Conservation (phyloP, 2,329 filamentous ascomycete genomes). For the Hypoxylon sp. region DNA sequence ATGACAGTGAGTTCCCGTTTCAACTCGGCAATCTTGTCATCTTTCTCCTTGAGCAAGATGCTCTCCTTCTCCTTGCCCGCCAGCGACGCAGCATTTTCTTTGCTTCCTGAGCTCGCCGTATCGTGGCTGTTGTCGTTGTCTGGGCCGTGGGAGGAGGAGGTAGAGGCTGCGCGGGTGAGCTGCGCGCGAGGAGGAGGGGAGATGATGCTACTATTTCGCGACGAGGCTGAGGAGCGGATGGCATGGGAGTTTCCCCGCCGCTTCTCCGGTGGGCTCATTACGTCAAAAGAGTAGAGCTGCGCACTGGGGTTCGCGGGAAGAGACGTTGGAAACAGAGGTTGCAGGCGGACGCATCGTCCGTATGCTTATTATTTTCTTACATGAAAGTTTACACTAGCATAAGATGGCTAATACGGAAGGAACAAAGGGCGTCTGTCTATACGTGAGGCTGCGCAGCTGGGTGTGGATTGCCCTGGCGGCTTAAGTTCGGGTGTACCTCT, state of each 20-base stretch:
- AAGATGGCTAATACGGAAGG: slow-evolving; percentile 23
- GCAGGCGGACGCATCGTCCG: slow-evolving; percentile 35
- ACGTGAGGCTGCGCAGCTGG: slow-evolving; percentile 30
- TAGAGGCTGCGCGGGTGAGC: slow-evolving; percentile 53
- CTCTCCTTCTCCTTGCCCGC: slow-evolving; percentile 50
- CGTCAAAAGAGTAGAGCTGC: slow-evolving; percentile 40
- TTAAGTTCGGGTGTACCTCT: slow-evolving; percentile 42
- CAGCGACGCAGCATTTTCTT: slow-evolving; percentile 46
- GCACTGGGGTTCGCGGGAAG: slow-evolving; percentile 28
- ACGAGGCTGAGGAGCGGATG: slow-evolving; percentile 53
- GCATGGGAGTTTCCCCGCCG: slow-evolving; percentile 58
- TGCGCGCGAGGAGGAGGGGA: slow-evolving; percentile 61
- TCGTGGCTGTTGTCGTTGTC: slow-evolving; percentile 50
- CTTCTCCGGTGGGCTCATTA: slow-evolving; percentile 63
- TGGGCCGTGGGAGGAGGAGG: slow-evolving; percentile 54
- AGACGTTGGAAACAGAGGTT: slow-evolving; percentile 20
- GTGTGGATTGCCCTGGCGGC: slow-evolving; percentile 33
- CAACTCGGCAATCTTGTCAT: slow-evolving; percentile 67
- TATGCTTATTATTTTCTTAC: slow-evolving; percentile 19
- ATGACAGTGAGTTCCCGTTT: slow-evolving; percentile 67
- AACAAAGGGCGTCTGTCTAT: slow-evolving; percentile 2
- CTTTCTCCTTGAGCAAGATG: slow-evolving; percentile 61
- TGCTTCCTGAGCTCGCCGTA: slow-evolving; percentile 39
- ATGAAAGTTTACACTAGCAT: slow-evolving; percentile 34
- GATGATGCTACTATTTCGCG: slow-evolving; percentile 55